Conservation (phyloP, 176 grass and related monocot species). For the Miscanthus lutarioriparius region DNA sequence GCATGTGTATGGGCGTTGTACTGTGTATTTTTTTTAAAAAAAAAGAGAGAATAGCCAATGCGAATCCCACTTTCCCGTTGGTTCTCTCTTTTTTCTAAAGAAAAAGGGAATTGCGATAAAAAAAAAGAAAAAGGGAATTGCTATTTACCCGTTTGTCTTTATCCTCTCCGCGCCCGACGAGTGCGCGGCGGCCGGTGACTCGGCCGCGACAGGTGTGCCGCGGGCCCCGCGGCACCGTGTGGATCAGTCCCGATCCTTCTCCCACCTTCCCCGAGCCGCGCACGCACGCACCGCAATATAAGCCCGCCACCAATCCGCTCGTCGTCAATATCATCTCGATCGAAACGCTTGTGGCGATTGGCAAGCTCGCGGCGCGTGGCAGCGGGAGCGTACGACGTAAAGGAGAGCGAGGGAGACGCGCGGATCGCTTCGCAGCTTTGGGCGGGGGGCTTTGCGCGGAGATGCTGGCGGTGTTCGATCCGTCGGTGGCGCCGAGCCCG, state of each 20-base stretch:
- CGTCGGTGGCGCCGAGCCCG: conserved; percentile 63
- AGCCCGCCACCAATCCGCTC: background rate
- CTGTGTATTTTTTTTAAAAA: too few relatives aligned
- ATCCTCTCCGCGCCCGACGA: conserved; percentile 1
- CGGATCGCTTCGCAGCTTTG: background rate
- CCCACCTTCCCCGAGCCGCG: conserved; percentile 5
- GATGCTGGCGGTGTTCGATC: conserved; percentile 79
- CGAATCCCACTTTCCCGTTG: too few relatives aligned
- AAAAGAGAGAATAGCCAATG: too few relatives aligned
- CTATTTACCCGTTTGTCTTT: background rate
- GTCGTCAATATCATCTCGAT: background rate
- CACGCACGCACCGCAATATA: background rate
- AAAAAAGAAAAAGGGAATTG: background rate
- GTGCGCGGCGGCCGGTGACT: conserved; percentile 20
- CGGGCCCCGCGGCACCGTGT: conserved; percentile 2
- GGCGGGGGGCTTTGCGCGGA: background rate
- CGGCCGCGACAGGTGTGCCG: background rate
- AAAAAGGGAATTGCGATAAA: background rate
- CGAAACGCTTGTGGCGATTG: background rate
- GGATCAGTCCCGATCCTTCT: conserved; percentile 40
- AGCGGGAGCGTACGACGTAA: background rate
- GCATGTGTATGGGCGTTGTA: too few relatives aligned
- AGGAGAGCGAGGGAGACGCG: background rate
- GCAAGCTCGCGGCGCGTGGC: background rate
- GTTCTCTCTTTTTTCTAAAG: too few relatives aligned